Conservation (phyloP, 2,329 filamentous ascomycete species). For the Ascomycota sp. region DNA sequence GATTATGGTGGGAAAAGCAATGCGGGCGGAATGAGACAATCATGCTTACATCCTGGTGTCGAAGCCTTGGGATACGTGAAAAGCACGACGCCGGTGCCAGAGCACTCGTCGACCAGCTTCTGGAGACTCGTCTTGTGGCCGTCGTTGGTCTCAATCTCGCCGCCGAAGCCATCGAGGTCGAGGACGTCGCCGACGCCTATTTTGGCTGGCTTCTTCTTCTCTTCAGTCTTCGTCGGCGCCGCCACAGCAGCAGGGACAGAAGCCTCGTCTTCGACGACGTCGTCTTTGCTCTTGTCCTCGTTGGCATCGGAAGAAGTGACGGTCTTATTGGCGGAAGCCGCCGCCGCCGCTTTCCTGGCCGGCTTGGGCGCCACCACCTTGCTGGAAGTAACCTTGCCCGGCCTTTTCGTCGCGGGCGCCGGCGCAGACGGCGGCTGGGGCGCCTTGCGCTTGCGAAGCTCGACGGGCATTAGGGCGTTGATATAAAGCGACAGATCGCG, state of each 20-base stretch:
- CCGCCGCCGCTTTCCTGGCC: conserved; percentile 6
- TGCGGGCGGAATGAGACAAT: conserved; percentile 1
- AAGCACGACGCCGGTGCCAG: conserved; percentile 58
- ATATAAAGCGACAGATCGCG: no score
- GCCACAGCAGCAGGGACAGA: conserved; percentile 6
- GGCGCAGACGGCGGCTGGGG: conserved; percentile 23
- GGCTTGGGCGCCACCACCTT: conserved; percentile 10
- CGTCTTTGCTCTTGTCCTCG: conserved; percentile 3
- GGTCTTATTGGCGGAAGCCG: conserved; percentile 4
- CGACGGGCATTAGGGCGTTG: conserved; percentile 25
- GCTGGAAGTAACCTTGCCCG: conserved; percentile 6
- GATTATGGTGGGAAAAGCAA: background rate
- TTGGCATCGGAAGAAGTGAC: conserved; percentile 7
- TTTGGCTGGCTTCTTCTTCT: conserved; percentile 12
- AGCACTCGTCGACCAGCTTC: conserved; percentile 57
- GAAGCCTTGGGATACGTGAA: conserved; percentile 93
- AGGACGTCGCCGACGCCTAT: conserved; percentile 32
- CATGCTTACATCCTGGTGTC: conserved; percentile 68
- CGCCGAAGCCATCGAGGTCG: conserved; percentile 36
- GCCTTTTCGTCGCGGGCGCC: conserved; percentile 21
- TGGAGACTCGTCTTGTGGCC: conserved; percentile 60
- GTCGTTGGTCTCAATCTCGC: conserved; percentile 66
- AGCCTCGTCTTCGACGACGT: conserved; percentile 10
- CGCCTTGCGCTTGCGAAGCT: conserved; percentile 39
- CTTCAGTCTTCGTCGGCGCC: conserved; percentile 7